These are phyloP conservation scores for Sporothrix brunneoviolacea DNA, from an alignment of 2,329 filamentous ascomycete genomes.

Conservation along the genomic window DNA sequence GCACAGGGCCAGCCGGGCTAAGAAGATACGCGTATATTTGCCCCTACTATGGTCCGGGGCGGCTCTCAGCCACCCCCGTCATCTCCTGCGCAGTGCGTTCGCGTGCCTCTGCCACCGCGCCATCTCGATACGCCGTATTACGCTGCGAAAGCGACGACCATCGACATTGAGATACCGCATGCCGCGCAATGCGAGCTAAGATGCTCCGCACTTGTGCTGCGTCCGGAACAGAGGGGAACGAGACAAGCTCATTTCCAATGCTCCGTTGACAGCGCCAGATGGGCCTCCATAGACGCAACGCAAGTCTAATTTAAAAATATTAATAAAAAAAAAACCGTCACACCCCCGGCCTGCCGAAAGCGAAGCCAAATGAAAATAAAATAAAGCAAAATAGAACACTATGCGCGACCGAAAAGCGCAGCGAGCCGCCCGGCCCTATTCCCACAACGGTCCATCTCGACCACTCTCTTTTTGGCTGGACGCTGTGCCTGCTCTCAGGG, in stretches of 20 bases:
- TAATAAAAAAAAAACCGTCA: background rate
- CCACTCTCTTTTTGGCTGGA: too few relatives aligned
- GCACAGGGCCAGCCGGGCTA: too few relatives aligned
- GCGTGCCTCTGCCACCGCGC: too few relatives aligned
- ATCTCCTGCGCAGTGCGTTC: too few relatives aligned
- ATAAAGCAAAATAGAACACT: background rate
- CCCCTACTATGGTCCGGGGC: too few relatives aligned
- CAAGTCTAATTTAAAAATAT: constrained; percentile 8
- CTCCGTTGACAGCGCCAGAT: background rate
- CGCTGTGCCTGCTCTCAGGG: background rate
- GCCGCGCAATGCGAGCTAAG: constrained; percentile 1
- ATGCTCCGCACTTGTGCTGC: background rate
- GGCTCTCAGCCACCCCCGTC: too few relatives aligned
- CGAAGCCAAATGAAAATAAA: background rate
- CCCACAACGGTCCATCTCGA: too few relatives aligned
- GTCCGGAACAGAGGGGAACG: background rate
- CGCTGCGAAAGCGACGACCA: background rate
- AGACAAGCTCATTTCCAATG: constrained; percentile 1
- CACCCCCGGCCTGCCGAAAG: constrained; percentile 1
- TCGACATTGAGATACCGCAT: background rate
- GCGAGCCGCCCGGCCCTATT: too few relatives aligned
- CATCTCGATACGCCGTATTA: too few relatives aligned
- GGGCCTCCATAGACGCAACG: too few relatives aligned
- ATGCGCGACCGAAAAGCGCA: too few relatives aligned
- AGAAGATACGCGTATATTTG: too few relatives aligned